These are phyloP conservation scores for Neospermospora avenae DNA, from an alignment of 2,329 filamentous ascomycete species.

Conservation along the genomic window DNA sequence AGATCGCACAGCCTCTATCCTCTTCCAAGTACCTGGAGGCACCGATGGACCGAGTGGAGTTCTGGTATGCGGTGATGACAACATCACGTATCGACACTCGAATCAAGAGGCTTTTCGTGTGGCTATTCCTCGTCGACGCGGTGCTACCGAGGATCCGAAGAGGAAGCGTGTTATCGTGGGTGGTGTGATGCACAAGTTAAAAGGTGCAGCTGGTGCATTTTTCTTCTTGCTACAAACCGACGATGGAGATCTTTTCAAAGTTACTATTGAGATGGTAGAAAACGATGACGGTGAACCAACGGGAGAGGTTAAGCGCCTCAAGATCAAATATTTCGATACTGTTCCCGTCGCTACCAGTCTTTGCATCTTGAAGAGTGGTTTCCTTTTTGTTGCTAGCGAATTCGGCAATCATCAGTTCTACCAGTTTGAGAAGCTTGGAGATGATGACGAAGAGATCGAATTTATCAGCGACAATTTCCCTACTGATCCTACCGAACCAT, in stretches of 20 bases:
- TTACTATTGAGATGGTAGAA: conserved; percentile 87
- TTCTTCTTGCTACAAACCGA: conserved; percentile 96
- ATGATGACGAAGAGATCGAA: conserved; percentile 87
- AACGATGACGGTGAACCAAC: conserved; percentile 75
- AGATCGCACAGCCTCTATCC: conserved; percentile 79
- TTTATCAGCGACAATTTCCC: conserved; percentile 82
- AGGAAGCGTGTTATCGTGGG: conserved; percentile 83
- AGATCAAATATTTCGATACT: conserved; percentile 98
- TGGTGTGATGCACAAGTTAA: conserved; percentile 97
- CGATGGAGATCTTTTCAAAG: conserved; percentile 97
- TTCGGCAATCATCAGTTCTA: conserved; percentile 94
- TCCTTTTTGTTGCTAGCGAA: conserved; percentile 88
- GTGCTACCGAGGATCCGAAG: conserved; percentile 86
- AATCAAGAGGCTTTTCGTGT: conserved; percentile 89
- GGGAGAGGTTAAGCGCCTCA: conserved; percentile 76
- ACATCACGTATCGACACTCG: conserved; percentile 93
- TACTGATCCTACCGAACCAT: conserved; percentile 67
- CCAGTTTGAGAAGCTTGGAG: conserved; percentile 94
- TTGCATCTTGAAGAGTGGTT: conserved; percentile 92
- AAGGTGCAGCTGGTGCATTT: conserved; percentile 77
- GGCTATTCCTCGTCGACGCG: conserved; percentile 80
- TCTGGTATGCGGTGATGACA: conserved; percentile 90
- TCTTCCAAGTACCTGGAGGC: conserved; percentile 95
- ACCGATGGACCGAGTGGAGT: conserved; percentile 93
- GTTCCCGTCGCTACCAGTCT: conserved; percentile 84